Conservation (phyloP, 108 stramenopile species). For the Aurantiochytrium sp. region DNA sequence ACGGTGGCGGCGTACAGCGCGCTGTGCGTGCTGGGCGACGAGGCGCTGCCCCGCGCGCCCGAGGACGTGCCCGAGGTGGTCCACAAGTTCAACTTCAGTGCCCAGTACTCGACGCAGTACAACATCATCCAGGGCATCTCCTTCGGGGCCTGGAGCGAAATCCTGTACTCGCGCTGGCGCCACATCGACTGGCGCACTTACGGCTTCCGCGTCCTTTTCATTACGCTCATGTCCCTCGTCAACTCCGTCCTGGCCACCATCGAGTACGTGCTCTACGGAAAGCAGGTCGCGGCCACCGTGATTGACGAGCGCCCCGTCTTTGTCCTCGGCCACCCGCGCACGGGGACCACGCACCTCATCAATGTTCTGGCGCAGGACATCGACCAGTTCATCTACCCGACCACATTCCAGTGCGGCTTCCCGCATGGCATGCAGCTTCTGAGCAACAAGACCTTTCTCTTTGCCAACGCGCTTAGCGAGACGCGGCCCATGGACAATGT, state of each 20-base stretch:
- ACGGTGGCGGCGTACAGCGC: not conserved
- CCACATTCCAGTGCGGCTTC: conserved; percentile 7
- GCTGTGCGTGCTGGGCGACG: not conserved
- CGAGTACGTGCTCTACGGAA: not conserved
- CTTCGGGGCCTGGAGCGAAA: not conserved
- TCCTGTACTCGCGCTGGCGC: not conserved
- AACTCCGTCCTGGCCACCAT: not conserved
- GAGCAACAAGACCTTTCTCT: not conserved
- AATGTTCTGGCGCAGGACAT: not conserved
- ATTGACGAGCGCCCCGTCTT: conserved; percentile 3
- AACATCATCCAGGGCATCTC: not conserved
- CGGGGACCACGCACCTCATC: not conserved
- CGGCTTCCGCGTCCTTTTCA: not conserved
- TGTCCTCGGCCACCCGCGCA: conserved; percentile 14
- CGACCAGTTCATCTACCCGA: not conserved
- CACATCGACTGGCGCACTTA: conserved; percentile 2
- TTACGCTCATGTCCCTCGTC: not conserved
- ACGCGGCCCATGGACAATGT: conserved; percentile 28
- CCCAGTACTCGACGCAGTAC: not conserved
- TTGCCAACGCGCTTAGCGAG: not conserved
- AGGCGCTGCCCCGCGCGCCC: not conserved
- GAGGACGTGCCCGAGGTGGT: not conserved
- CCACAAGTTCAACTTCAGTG: not conserved
- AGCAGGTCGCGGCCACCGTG: not conserved
- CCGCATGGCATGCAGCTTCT: not conserved